A percentile compares a stretch with the other conserved stretches of the same genome.
These are phyloP conservation scores for Capniomyces stellatus DNA, from an alignment of 371 early-diverging fungal species.

Conservation along the genomic window DNA sequence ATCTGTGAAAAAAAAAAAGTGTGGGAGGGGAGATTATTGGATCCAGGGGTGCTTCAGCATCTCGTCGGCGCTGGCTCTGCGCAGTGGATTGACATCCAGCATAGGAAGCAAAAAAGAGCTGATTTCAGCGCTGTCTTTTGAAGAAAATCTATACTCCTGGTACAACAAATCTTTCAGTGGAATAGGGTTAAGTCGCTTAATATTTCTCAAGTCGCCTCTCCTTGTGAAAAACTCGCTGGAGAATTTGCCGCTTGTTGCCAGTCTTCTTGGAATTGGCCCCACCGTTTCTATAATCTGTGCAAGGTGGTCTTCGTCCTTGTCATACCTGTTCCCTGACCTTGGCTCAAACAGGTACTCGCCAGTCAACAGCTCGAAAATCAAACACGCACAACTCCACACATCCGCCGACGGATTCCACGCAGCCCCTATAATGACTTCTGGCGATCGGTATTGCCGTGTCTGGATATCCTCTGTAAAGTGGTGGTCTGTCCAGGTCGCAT, in stretches of 20 bases:
- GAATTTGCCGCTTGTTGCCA: conserved; percentile 57
- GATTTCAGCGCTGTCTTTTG: conserved; percentile 36
- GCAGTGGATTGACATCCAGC: conserved; percentile 49
- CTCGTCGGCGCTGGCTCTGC: conserved; percentile 33
- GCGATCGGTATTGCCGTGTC: conserved; percentile 94
- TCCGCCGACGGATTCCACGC: conserved; percentile 84
- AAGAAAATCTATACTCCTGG: conserved; percentile 56
- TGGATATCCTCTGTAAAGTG: conserved; percentile 94
- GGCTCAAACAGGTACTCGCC: conserved; percentile 94
- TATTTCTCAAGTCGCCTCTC: conserved; percentile 63
- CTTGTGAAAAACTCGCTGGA: conserved; percentile 60
- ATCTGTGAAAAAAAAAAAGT: no score
- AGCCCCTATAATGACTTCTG: conserved; percentile 93
- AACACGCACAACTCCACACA: conserved; percentile 94
- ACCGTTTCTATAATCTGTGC: conserved; percentile 90
- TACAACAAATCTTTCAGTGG: conserved; percentile 57
- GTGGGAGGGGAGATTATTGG: conserved; percentile 3
- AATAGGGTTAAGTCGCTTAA: conserved; percentile 66
- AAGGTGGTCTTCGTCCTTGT: conserved; percentile 91
- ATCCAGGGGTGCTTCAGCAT: conserved; percentile 47
- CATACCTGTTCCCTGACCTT: conserved; percentile 56
- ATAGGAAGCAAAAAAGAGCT: conserved; percentile 50
- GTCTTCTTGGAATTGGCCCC: conserved; percentile 54
- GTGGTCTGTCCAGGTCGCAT: conserved; percentile 90
- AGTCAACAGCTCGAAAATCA: conserved; percentile 82